Evolutionary conservation across 2,329 filamentous ascomycete species (phyloP).

Genomic region (Exophiala sp.): DNA sequence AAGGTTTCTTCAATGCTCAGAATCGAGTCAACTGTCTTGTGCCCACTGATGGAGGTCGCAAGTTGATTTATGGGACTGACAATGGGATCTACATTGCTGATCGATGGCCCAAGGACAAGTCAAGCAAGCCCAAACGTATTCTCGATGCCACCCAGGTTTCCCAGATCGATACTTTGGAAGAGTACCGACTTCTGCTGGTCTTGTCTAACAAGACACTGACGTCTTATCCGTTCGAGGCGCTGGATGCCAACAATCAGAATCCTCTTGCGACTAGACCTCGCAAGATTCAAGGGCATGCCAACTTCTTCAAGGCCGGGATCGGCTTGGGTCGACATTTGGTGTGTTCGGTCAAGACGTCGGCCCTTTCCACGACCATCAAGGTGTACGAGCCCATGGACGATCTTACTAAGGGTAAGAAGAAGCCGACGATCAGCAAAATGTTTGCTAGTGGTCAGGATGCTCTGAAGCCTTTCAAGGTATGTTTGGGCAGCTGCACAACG

Average conservation of each 20-base stretch:
- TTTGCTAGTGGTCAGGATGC: conserved; percentile 90
- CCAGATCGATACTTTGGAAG: conserved; percentile 91
- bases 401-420: conserved; percentile 88
- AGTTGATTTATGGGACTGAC: conserved; percentile 90
- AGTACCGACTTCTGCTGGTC: conserved; percentile 86
- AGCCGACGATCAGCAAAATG: conserved; percentile 92
- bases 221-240: conserved; percentile 78
- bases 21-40: conserved; percentile 94
- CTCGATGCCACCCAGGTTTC: conserved; percentile 83
- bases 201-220: conserved; percentile 88
- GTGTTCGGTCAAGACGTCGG: conserved; percentile 91
- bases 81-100: conserved; percentile 89
- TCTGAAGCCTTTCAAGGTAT: conserved; percentile 83
- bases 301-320: conserved; percentile 96
- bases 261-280: conserved; percentile 77
- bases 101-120: conserved; percentile 75
- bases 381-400: conserved; percentile 98
- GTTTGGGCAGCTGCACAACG: conserved; percentile 18
- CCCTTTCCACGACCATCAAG: conserved; percentile 92
- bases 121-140: conserved; percentile 68
- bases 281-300: conserved; percentile 95
- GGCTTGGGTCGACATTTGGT: conserved; percentile 91
- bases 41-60: conserved; percentile 93
- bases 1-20: conserved; percentile 81
- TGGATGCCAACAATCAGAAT: conserved; percentile 72